phyloP scores from a whole-genome alignment of 75 land plant genomes.

The Isoetes taiwanensis region DNA sequence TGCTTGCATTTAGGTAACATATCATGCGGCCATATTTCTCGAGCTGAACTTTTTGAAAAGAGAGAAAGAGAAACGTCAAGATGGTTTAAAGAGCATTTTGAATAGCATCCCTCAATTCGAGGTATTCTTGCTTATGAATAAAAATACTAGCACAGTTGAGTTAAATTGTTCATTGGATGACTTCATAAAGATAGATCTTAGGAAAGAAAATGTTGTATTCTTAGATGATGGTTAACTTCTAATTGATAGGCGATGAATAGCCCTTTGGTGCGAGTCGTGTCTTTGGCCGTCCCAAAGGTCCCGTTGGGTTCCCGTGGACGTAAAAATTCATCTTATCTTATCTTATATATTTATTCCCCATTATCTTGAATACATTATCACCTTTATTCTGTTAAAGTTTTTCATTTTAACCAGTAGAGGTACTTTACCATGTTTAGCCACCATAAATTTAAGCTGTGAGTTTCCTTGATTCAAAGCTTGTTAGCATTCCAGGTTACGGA shows the following conservation, averaged over 20 bases:
- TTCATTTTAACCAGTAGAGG: no score
- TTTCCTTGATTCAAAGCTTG: no score
- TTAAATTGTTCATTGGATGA: neutral
- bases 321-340: no score
- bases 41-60: neutral
- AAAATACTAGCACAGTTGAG: neutral
- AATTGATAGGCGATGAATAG: no score
- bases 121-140: neutral
- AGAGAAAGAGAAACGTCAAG: neutral
- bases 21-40: neutral
- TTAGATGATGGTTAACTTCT: no score
- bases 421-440: no score
- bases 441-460: no score
- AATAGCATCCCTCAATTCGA: neutral
- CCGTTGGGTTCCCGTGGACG: no score
- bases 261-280: no score
- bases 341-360: neutral
- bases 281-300: no score
- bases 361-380: neutral
- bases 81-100: neutral
- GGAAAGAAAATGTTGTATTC: no score
- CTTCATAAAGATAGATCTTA: no score
- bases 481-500: constrained; percentile 1
- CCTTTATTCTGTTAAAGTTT: neutral
- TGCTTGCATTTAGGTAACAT: neutral